These are phyloP conservation scores for Claviceps spartinae DNA, from an alignment of 2,329 filamentous ascomycete species.

Conservation along the genomic window DNA sequence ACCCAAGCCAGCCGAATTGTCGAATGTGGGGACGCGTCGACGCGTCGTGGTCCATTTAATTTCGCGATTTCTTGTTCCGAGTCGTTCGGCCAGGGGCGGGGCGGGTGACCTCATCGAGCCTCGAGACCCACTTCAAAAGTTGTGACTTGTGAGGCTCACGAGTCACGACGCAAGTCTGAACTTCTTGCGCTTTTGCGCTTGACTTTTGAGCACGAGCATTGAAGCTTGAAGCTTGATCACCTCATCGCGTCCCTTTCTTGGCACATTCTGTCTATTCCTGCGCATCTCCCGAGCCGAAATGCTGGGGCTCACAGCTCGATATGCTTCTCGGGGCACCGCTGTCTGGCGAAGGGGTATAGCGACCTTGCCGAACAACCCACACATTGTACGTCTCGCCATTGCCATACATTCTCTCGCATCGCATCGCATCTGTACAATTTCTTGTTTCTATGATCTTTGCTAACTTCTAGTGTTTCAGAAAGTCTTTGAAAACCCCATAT, in stretches of 20 bases:
- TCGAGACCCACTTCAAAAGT: background rate
- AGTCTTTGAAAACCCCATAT: slow-evolving; percentile 36
- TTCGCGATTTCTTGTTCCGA: slow-evolving; percentile 15
- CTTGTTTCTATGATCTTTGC: background rate
- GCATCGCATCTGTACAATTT: background rate
- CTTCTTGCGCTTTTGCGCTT: no score
- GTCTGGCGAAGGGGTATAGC: slow-evolving; percentile 24
- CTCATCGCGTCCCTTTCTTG: background rate
- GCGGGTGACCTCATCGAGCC: slow-evolving; percentile 20
- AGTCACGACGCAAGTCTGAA: background rate
- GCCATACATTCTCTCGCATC: background rate
- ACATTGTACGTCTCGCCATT: slow-evolving; percentile 32
- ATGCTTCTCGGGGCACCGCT: slow-evolving; percentile 9
- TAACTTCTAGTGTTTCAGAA: slow-evolving; percentile 30
- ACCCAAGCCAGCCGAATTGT: background rate
- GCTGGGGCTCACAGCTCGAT: slow-evolving; percentile 15
- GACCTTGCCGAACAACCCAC: slow-evolving; percentile 35
- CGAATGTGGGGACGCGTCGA: background rate
- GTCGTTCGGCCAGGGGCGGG: background rate
- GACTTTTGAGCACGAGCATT: background rate
- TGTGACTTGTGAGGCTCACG: background rate
- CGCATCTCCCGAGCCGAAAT: slow-evolving; percentile 8
- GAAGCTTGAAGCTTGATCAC: background rate
- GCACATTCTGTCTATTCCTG: background rate
- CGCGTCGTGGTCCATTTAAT: slow-evolving; percentile 19